Evolutionary conservation across 2,329 filamentous ascomycete genomes (phyloP).

Genomic region (Aureobasidium pullulans): DNA sequence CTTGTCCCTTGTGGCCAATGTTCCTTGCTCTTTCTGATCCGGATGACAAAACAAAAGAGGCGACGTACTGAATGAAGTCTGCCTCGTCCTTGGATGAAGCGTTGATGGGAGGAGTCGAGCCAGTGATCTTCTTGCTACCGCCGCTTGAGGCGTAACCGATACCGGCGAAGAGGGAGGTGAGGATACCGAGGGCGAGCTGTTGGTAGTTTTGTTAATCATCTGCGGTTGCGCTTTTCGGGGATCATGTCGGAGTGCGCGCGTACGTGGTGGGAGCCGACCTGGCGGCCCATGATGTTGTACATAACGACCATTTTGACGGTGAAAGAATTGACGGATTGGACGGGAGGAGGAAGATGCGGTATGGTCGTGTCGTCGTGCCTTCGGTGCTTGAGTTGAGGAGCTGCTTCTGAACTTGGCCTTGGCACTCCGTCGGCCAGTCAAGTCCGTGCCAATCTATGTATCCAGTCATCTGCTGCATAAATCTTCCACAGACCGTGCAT

Average conservation of each 20-base stretch:
- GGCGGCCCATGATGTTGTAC: constrained; percentile 45
- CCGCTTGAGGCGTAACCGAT: constrained; percentile 39
- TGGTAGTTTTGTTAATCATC: constrained; percentile 4
- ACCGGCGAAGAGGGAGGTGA: constrained; percentile 41
- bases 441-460: not conserved
- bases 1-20: too few species aligned
- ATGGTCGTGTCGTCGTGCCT: not conserved
- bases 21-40: constrained; percentile 1
- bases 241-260: constrained; percentile 22
- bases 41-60: not conserved
- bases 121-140: constrained; percentile 40
- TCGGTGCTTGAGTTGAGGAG: not conserved
- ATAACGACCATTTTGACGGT: constrained; percentile 41
- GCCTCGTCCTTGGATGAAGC: constrained; percentile 61
- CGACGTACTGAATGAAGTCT: constrained; percentile 56
- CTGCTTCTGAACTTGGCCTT: not conserved
- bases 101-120: constrained; percentile 52
- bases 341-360: constrained; percentile 10
- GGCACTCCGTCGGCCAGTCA: not conserved
- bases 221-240: not conserved
- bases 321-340: constrained; percentile 6
- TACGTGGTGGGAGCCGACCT: constrained; percentile 49
- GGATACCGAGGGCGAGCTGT: constrained; percentile 55
- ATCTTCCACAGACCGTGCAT: not conserved
- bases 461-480: not conserved